phyloP scores from a whole-genome alignment of 169 alveolate species.

The Theileria orientalis region DNA sequence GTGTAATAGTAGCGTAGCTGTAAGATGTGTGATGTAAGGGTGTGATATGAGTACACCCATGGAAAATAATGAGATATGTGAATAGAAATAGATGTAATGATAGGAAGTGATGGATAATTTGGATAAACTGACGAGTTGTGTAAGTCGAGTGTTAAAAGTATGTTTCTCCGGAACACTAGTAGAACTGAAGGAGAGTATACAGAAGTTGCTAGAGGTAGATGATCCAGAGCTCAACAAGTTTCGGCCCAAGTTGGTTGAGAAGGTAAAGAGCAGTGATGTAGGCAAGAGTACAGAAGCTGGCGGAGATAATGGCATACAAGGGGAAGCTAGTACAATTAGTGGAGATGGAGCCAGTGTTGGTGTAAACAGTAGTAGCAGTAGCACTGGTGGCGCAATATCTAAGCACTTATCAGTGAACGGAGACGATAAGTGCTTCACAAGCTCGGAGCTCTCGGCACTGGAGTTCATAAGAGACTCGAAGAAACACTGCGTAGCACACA shows the following conservation, averaged over 20 bases:
- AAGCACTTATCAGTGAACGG: too few species aligned
- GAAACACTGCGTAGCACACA: conserved; percentile 54
- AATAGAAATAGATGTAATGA: not conserved
- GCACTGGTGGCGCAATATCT: too few species aligned
- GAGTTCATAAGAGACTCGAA: conserved; percentile 56
- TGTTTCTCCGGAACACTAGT: conserved; percentile 54
- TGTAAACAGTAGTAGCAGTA: not conserved
- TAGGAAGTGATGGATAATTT: conserved; percentile 21
- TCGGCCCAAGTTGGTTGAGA: too few species aligned
- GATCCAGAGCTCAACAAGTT: conserved; percentile 15
- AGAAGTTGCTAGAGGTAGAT: conserved; percentile 25
- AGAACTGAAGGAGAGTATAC: conserved; percentile 34
- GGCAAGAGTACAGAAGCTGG: too few species aligned
- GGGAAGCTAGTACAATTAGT: not conserved
- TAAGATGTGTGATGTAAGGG: not conserved
- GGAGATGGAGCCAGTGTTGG: too few species aligned
- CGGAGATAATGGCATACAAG: too few species aligned
- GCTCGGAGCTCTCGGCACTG: conserved; percentile 49
- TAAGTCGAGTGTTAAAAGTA: conserved; percentile 34
- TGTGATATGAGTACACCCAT: too few species aligned
- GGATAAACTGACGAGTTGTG: conserved; percentile 27
- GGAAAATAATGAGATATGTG: too few species aligned
- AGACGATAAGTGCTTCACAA: conserved; percentile 26
- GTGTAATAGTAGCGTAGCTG: not conserved
- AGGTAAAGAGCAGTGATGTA: too few species aligned